Percentiles rank a stretch among this genome's conserved stretches.
Evolutionary conservation across 371 early-diverging fungal species (phyloP).

Genomic region (Rhizomucor pusillus): DNA sequence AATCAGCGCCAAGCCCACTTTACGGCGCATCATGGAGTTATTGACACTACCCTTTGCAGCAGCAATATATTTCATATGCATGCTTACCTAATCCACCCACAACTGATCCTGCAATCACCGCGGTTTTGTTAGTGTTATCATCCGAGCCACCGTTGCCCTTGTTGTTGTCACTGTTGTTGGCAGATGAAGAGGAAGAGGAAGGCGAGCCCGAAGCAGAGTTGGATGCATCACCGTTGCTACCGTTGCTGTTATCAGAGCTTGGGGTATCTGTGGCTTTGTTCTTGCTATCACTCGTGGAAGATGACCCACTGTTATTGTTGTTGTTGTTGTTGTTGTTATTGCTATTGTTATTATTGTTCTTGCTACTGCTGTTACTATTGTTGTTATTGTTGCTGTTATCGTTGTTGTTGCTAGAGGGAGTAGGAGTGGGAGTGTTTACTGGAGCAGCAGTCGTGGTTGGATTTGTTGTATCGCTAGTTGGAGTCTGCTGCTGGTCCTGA

Average conservation of each 20-base stretch:
- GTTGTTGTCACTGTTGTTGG: not conserved
- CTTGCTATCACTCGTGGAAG: not conserved
- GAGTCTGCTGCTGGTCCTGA: not conserved
- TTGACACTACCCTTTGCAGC: not conserved
- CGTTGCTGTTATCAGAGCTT: too few relatives aligned
- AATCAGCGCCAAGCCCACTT: constrained; percentile 36
- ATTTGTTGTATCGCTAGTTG: not conserved
- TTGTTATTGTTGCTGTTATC: not conserved
- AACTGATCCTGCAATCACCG: constrained; percentile 32
- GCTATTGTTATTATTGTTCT: constrained; percentile 2
- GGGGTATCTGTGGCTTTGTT: not conserved
- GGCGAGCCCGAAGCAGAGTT: constrained; percentile 6
- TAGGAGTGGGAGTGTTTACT: not conserved
- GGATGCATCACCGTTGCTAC: not conserved
- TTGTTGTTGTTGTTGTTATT: not conserved
- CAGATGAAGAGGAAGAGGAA: constrained; percentile 4
- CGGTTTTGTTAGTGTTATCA: constrained; percentile 13
- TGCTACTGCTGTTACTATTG: constrained; percentile 2
- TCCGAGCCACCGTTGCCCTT: not conserved
- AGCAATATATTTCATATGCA: not conserved
- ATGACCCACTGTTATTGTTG: not conserved
- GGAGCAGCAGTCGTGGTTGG: constrained; percentile 2
- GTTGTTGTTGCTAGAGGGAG: constrained; percentile 2
- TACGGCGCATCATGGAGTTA: not conserved
- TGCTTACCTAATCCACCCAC: constrained; percentile 36